A percentile compares a stretch with the other conserved stretches of the same genome.
phyloP scores from a whole-genome alignment of 345 rosid genomes.

The Odontarrhena argentea region DNA sequence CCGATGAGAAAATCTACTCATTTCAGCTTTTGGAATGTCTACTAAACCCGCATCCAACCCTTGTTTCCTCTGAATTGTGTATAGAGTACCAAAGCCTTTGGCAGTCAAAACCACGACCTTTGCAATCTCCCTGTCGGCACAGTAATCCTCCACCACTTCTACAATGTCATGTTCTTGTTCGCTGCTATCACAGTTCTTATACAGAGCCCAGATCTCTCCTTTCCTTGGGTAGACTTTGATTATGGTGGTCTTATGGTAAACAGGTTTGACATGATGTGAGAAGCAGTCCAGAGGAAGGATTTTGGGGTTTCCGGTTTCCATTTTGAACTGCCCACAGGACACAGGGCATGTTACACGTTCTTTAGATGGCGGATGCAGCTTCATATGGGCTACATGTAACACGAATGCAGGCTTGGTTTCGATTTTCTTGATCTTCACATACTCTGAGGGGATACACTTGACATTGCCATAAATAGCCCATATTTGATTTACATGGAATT shows the following conservation, averaged over 20 bases:
- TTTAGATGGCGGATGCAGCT: conserved; percentile 33
- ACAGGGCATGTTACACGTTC: conserved; percentile 14
- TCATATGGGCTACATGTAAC: conserved; percentile 44
- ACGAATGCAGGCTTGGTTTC: conserved; percentile 34
- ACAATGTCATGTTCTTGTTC: conserved; percentile 49
- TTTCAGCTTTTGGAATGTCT: conserved; percentile 44
- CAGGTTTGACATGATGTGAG: conserved; percentile 50
- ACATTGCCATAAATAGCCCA: conserved; percentile 53
- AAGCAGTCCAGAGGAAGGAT: conserved; percentile 36
- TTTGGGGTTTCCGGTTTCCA: conserved; percentile 28
- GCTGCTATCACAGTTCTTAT: conserved; percentile 44
- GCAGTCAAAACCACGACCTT: conserved; percentile 43
- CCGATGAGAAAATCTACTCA: conserved; percentile 59
- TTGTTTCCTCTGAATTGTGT: conserved; percentile 40
- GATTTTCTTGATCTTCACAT: conserved; percentile 49
- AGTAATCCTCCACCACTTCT: conserved; percentile 51
- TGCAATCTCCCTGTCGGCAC: conserved; percentile 23
- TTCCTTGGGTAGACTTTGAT: conserved; percentile 51
- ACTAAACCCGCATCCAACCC: conserved; percentile 35
- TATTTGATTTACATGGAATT: conserved; percentile 43
- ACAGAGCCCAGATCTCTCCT: conserved; percentile 65
- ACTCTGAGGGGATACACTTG: conserved; percentile 51
- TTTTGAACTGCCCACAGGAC: conserved; percentile 55
- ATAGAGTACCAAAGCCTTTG: conserved; percentile 36
- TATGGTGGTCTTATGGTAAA: neutral